A percentile compares a stretch with the other conserved stretches of the same genome.
Conservation (phyloP, 1,284 basidiomycete genomes). For the Phellopilus nigrolimitatus region DNA sequence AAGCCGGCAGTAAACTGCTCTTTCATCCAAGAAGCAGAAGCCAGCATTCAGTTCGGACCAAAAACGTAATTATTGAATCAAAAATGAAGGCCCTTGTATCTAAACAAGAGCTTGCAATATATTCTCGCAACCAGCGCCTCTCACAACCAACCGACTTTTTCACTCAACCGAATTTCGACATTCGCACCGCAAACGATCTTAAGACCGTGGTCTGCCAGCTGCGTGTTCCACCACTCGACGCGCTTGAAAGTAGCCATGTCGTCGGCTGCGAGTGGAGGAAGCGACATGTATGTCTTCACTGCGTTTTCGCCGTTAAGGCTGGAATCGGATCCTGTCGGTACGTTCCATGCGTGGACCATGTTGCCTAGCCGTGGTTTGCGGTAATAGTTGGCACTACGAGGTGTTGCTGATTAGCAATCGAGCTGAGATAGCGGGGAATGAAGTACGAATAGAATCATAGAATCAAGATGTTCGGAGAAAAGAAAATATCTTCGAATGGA, state of each 20-base stretch:
- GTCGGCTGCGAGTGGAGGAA: slow-evolving; percentile 24
- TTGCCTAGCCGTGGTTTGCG: slow-evolving; percentile 22
- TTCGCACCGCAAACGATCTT: slow-evolving; percentile 12
- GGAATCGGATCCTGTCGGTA: slow-evolving; percentile 20
- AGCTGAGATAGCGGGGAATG: too few relatives aligned
- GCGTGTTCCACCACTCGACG: slow-evolving; percentile 26
- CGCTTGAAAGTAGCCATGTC: slow-evolving; percentile 19
- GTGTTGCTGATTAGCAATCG: neutral
- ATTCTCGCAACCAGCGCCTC: too few relatives aligned
- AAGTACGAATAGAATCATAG: too few relatives aligned
- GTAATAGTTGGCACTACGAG: slow-evolving; percentile 22
- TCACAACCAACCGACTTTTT: neutral
- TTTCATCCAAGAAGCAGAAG: too few relatives aligned
- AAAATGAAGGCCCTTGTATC: too few relatives aligned
- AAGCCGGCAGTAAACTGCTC: too few relatives aligned
- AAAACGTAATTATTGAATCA: too few relatives aligned
- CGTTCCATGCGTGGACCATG: slow-evolving; percentile 24
- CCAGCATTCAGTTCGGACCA: too few relatives aligned
- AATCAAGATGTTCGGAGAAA: neutral
- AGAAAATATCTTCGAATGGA: too few relatives aligned
- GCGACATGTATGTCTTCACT: slow-evolving; percentile 12
- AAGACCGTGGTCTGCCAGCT: slow-evolving; percentile 20
- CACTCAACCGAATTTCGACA: slow-evolving; percentile 10
- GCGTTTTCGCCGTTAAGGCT: slow-evolving; percentile 18
- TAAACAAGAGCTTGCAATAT: too few relatives aligned